Percentiles rank a stretch among this genome's conserved stretches.
phyloP scores from a whole-genome alignment of 257 asterid species.

The Scutellaria barbata region DNA sequence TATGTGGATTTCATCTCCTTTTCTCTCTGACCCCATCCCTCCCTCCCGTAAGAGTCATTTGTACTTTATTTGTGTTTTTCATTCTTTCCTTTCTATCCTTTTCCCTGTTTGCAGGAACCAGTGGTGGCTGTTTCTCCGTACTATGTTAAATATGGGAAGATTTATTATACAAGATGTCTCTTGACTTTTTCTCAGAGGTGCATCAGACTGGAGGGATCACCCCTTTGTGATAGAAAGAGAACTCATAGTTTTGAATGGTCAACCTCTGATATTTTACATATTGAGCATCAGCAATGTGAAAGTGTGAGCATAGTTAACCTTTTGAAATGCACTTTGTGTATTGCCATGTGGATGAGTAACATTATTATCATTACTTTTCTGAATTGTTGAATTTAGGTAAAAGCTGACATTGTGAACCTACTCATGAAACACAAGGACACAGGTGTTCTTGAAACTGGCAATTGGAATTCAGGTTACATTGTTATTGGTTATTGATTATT shows the following conservation, averaged over 20 bases:
- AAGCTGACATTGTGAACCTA: conserved; percentile 55
- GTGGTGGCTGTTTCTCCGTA: conserved; percentile 60
- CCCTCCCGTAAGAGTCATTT: conserved; percentile 10
- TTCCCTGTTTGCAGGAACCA: conserved; percentile 53
- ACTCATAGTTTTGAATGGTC: conserved; percentile 51
- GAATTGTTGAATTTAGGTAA: conserved; percentile 47
- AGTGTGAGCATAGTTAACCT: conserved; percentile 54
- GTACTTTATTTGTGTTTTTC: conserved; percentile 28
- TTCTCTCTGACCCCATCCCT: background rate
- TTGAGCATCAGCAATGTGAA: conserved; percentile 53
- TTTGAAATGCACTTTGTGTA: conserved; percentile 28
- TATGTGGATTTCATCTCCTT: background rate
- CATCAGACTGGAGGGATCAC: conserved; percentile 56
- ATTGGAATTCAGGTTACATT: conserved; percentile 49
- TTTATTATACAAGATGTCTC: conserved; percentile 45
- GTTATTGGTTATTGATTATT: background rate
- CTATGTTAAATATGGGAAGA: conserved; percentile 50
- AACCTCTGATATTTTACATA: conserved; percentile 51
- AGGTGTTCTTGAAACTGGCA: conserved; percentile 36
- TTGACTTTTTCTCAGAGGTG: conserved; percentile 62
- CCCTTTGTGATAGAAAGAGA: conserved; percentile 38
- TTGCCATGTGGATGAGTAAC: conserved; percentile 7
- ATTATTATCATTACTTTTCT: conserved; percentile 6
- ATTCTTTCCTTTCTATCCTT: background rate
- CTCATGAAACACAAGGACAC: conserved; percentile 43